These are phyloP conservation scores for Lactuca saligna DNA, from an alignment of 129 eudicot genomes.

Conservation along the genomic window DNA sequence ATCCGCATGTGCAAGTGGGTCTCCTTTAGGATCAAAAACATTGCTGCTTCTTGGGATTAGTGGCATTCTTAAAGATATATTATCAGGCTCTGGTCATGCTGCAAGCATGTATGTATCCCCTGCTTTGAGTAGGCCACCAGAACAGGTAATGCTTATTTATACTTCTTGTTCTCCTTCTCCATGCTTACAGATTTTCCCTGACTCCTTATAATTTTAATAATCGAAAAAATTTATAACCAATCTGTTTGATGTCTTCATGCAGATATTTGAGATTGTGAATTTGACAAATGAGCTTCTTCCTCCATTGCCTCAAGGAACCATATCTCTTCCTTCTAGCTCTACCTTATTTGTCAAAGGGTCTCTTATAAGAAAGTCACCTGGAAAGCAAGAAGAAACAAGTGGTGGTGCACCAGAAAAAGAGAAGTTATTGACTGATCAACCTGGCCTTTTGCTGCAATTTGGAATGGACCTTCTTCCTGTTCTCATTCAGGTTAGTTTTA, in stretches of 20 bases:
- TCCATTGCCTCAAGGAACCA: slow-evolving; percentile 80
- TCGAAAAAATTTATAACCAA: too few relatives aligned
- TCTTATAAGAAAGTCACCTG: slow-evolving; percentile 46
- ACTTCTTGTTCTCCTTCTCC: too few relatives aligned
- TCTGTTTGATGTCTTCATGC: not conserved
- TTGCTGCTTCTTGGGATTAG: slow-evolving; percentile 72
- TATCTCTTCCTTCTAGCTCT: slow-evolving; percentile 62
- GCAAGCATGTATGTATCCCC: slow-evolving; percentile 72
- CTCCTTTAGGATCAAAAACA: slow-evolving; percentile 75
- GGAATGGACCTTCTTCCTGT: slow-evolving; percentile 89
- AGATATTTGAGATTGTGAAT: slow-evolving; percentile 92
- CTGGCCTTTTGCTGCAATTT: slow-evolving; percentile 79
- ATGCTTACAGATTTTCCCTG: not conserved
- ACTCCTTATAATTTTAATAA: not conserved
- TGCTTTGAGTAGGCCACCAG: slow-evolving; percentile 76
- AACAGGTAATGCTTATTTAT: slow-evolving; percentile 53
- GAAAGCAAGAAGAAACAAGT: slow-evolving; percentile 50
- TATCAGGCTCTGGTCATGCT: slow-evolving; percentile 70
- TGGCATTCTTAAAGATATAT: slow-evolving; percentile 73
- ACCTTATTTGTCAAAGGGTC: slow-evolving; percentile 55
- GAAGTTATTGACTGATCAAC: slow-evolving; percentile 66
- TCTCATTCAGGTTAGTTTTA: slow-evolving; percentile 61
- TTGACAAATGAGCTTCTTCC: slow-evolving; percentile 93
- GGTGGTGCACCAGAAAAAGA: slow-evolving; percentile 43
- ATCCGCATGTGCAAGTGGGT: slow-evolving; percentile 85